Percentiles rank a stretch among this genome's conserved stretches.
Conservation (phyloP, 176 grass and related monocot genomes). For the Oryza longistaminata region DNA sequence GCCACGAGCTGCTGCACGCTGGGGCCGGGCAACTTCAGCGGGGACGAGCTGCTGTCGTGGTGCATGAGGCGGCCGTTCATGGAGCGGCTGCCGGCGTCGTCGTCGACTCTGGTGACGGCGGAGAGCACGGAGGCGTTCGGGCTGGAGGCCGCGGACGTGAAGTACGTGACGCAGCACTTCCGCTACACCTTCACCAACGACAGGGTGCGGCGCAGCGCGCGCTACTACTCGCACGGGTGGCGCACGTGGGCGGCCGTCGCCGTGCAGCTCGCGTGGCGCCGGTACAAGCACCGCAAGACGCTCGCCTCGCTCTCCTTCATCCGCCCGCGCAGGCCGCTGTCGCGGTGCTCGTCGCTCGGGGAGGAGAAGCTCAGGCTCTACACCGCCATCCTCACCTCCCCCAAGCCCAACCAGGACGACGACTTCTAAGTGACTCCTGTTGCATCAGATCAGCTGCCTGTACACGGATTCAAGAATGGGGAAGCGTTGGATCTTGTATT, state of each 20-base stretch:
- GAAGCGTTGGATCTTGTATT: too few species aligned
- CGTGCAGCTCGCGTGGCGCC: slow-evolving; percentile 75
- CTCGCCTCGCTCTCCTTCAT: slow-evolving; percentile 74
- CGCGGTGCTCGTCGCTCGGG: slow-evolving; percentile 67
- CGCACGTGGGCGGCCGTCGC: slow-evolving; percentile 91
- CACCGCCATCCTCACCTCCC: slow-evolving; percentile 75
- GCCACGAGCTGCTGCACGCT: slow-evolving; percentile 75
- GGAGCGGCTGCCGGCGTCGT: slow-evolving; percentile 75
- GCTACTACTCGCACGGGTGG: slow-evolving; percentile 95
- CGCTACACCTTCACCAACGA: slow-evolving; percentile 88
- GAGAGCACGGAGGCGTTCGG: slow-evolving; percentile 87
- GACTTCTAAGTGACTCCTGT: slow-evolving; percentile 30
- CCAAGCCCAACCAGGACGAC: slow-evolving; percentile 82
- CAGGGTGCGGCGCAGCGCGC: slow-evolving; percentile 69
- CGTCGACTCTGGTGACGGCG: slow-evolving; percentile 64
- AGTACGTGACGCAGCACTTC: slow-evolving; percentile 95
- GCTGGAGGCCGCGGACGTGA: slow-evolving; percentile 70
- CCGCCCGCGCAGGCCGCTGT: slow-evolving; percentile 58
- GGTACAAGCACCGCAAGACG: slow-evolving; percentile 76
- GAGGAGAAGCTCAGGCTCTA: slow-evolving; percentile 88
- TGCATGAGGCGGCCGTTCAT: slow-evolving; percentile 77
- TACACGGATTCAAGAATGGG: too few species aligned
- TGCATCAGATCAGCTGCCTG: too few species aligned
- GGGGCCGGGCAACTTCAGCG: slow-evolving; percentile 86
- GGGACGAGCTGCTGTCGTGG: slow-evolving; percentile 95